Percentiles rank a stretch among this genome's conserved stretches.
These are phyloP conservation scores for Tuber umbilicatum DNA, from an alignment of 495 filamentous ascomycete genomes.

Conservation along the genomic window DNA sequence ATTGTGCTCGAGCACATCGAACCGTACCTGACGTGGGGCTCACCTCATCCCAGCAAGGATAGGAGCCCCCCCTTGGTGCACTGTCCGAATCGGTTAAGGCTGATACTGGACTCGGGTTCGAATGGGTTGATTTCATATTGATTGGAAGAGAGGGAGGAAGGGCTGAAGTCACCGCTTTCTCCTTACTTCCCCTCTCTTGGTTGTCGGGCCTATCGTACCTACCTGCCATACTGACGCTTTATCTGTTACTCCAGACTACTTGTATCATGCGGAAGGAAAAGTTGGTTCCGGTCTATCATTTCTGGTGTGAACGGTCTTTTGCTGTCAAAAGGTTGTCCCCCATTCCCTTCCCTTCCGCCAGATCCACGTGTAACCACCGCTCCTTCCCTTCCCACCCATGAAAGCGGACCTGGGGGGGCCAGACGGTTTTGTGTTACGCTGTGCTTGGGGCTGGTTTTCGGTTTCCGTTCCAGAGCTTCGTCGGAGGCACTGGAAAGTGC, in stretches of 20 bases:
- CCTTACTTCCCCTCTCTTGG: not conserved
- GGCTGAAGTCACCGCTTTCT: not conserved
- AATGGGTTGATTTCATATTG: not conserved
- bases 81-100: not conserved
- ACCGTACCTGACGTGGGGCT: not conserved
- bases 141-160: slow-evolving; percentile 1
- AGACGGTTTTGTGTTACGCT: not conserved
- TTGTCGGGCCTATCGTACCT: not conserved
- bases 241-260: not conserved
- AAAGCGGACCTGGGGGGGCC: not conserved
- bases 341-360: not conserved
- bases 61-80: not conserved
- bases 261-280: not conserved
- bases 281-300: not conserved
- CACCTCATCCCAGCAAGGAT: not conserved
- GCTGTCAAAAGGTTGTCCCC: not conserved
- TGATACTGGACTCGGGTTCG: not conserved
- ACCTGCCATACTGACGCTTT: not conserved
- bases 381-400: not conserved
- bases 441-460: not conserved
- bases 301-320: not conserved
- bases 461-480: not conserved
- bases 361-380: not conserved
- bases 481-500: not conserved
- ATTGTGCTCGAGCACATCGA: too few species aligned